Evolutionary conservation across 495 filamentous ascomycete genomes (phyloP).

Genomic region (Xylaria grammica): DNA sequence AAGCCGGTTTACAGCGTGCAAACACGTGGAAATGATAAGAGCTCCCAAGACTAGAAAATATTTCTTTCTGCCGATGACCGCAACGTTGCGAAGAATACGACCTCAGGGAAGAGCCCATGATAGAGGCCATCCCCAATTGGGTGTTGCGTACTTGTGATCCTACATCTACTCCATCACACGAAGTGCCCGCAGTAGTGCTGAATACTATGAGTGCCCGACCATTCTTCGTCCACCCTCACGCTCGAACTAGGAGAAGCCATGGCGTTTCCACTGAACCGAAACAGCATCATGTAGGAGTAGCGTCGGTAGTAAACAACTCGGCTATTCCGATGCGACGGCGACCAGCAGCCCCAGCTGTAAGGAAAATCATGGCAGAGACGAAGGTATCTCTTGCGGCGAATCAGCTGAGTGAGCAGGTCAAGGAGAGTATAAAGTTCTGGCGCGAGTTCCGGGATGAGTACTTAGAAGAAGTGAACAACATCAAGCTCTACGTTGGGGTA

Average conservation of each 20-base stretch:
- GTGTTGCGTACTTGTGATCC: no score
- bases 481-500: conserved; percentile 33
- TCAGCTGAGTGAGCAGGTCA: conserved; percentile 34
- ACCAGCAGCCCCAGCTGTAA: background rate
- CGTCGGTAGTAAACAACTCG: background rate
- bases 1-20: no score
- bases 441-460: conserved; percentile 35
- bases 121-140: no score
- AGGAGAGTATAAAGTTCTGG: conserved; percentile 36
- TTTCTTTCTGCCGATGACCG: no score
- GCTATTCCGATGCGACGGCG: background rate
- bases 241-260: background rate
- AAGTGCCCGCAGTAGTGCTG: background rate
- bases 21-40: no score
- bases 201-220: background rate
- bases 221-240: conserved; percentile 20
- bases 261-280: background rate
- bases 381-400: conserved; percentile 33
- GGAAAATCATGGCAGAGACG: conserved; percentile 26
- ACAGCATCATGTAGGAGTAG: background rate
- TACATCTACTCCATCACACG: no score
- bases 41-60: no score
- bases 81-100: no score
- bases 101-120: no score
- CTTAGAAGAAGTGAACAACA: conserved; percentile 28